Base-by-base conservation (phyloP, 768 basidiomycete species). In the Clavulina sp. region DNA sequence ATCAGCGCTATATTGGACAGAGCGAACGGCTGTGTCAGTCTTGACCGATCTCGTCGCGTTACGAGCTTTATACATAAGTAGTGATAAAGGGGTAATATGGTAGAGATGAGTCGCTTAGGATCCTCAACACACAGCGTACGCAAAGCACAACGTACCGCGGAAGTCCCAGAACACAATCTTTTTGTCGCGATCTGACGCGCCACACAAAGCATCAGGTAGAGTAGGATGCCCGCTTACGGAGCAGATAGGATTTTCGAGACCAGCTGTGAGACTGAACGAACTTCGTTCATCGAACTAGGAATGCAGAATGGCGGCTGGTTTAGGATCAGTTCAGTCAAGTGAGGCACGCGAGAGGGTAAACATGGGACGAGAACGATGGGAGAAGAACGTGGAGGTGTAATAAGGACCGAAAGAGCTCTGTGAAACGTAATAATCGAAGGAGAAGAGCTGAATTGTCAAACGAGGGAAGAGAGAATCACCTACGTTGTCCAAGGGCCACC, bases 221-320 rank as follows among this genome's bases (percentile, higher is more conserved):
- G 31, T 30, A 49, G 48, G 48, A 26, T 49, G 24, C 13, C 13
- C 16, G 7, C 26, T 30, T 9, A 28, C 48, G 32, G 29, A 7
- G 24, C 32, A 30, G 18, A 49, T 26, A 13, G 48, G 13, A 33
- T 33, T 49, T 7, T 23, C 16, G 7, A 49, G 16, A 33, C 31
- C 28, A 13, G 26, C 48, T 9, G 31, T 16, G 13, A 49, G 32
- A 7, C 26, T 16, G 7, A 30, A 30, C 28, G 48, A 9, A 30
- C 48, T 49, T 7, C 48, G 48, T 33, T 49, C 48, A 9, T 49
- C 48, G 24, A 49, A 33, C 48, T 49, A 24, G 13, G 13, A 9
- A 24, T 9, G 16, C 13, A 46, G 26, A 16, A 46, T 13, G 13
- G 26, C 43, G 43, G 13, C 43, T 9, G 1, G 26, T 46, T 28